Evolutionary conservation across 352 stramenopile species (phyloP).

Genomic region (Phytophthora boehmeriae): DNA sequence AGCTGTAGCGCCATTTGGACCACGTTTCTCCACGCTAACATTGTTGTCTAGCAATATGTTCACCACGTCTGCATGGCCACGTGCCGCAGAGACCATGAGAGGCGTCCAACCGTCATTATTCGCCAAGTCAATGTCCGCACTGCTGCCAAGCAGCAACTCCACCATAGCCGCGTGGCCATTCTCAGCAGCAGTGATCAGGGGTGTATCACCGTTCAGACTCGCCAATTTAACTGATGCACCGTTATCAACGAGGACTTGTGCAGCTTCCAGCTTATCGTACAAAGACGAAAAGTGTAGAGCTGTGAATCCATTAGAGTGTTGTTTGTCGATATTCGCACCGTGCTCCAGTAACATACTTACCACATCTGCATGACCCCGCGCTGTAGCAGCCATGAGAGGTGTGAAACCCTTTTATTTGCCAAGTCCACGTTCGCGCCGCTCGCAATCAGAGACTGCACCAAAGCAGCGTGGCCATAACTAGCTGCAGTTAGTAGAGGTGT

Average conservation of each 20-base stretch:
- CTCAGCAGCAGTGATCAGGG: conserved; percentile 5
- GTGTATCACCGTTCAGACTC: conserved; percentile 6
- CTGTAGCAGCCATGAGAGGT: background rate
- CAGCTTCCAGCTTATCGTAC: background rate
- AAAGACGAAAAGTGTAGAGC: conserved; percentile 1
- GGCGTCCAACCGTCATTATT: no score
- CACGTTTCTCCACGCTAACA: background rate
- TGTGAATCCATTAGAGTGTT: background rate
- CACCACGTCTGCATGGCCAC: no score
- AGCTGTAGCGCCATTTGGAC: background rate
- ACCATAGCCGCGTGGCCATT: no score
- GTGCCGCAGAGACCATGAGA: no score
- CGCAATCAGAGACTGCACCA: conserved; percentile 7
- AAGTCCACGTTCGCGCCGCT: conserved; percentile 4
- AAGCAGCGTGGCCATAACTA: background rate
- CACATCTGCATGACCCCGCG: background rate
- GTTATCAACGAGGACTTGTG: conserved; percentile 1
- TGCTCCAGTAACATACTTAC: background rate
- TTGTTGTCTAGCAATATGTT: no score
- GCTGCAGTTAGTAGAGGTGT: conserved; percentile 10
- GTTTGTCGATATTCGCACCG: background rate
- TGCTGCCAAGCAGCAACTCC: no score
- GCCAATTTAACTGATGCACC: background rate
- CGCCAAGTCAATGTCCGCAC: background rate
- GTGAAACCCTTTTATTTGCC: conserved; percentile 2